Conservation (phyloP, 192 early-diverging fungal genomes). For the Backusella macrospora region DNA sequence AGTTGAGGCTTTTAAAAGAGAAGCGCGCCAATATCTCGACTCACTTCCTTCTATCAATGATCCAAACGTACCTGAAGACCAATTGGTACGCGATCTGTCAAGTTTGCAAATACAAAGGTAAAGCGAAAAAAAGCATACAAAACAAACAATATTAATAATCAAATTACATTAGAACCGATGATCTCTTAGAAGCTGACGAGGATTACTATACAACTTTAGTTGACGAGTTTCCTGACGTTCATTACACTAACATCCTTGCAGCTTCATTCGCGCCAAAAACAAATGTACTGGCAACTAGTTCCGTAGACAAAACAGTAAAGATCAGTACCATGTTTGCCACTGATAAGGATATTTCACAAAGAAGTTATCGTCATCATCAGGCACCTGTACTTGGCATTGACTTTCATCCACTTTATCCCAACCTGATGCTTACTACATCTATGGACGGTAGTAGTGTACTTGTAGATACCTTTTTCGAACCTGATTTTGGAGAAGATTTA, state of each 20-base stretch:
- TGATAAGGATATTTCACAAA: conserved; percentile 41
- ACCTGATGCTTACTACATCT: conserved; percentile 54
- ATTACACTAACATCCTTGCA: conserved; percentile 62
- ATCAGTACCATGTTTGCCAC: conserved; percentile 46
- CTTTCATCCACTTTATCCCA: conserved; percentile 58
- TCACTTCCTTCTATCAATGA: conserved; percentile 36
- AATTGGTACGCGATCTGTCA: background rate
- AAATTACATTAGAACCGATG: background rate
- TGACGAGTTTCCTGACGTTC: conserved; percentile 46
- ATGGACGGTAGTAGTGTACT: conserved; percentile 55
- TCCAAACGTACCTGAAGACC: background rate
- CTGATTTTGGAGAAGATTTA: conserved; percentile 5
- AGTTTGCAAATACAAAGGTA: background rate
- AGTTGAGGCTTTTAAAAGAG: conserved; percentile 46
- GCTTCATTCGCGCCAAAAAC: conserved; percentile 41
- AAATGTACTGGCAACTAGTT: conserved; percentile 49
- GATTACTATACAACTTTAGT: conserved; percentile 41
- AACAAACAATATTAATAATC: background rate
- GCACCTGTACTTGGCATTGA: conserved; percentile 65
- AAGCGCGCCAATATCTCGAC: conserved; percentile 43
- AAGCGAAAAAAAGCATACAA: background rate
- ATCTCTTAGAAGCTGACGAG: conserved; percentile 34
- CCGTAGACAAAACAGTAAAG: conserved; percentile 66
- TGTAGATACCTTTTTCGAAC: conserved; percentile 37
- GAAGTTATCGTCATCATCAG: conserved; percentile 51